phyloP scores from a whole-genome alignment of 176 grass and related monocot genomes.

The Zoysia japonica region DNA sequence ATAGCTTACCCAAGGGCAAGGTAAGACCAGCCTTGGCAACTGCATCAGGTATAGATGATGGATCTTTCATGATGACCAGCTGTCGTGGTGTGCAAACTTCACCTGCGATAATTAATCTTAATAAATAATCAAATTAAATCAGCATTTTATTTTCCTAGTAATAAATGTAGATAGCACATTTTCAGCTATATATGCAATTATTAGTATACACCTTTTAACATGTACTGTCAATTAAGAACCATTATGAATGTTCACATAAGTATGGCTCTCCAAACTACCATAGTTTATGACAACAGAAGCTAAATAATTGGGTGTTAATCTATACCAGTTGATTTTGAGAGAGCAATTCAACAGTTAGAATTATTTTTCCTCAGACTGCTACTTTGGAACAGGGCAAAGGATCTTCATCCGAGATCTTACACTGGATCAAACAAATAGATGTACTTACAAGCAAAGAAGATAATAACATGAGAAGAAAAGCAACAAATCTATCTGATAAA shows the following conservation, averaged over 20 bases:
- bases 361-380: not conserved
- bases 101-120: constrained; percentile 51
- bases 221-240: constrained; percentile 15
- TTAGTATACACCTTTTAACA: not conserved
- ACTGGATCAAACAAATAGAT: not conserved
- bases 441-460: not conserved
- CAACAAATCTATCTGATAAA: not conserved
- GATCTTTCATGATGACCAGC: constrained; percentile 68
- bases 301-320: constrained; percentile 1
- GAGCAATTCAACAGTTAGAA: not conserved
- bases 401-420: not conserved
- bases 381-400: not conserved
- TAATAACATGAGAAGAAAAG: not conserved
- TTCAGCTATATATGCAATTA: constrained; percentile 3
- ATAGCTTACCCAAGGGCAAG: constrained; percentile 69
- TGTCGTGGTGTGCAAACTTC: constrained; percentile 68
- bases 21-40: constrained; percentile 70
- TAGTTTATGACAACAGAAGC: constrained; percentile 4
- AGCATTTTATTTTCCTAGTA: constrained; percentile 18
- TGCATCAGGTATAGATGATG: constrained; percentile 62
- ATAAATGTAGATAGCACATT: not conserved
- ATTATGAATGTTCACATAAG: constrained; percentile 7
- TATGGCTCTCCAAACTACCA: not conserved
- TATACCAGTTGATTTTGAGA: constrained; percentile 1
- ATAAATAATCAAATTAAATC: constrained; percentile 25